These are phyloP conservation scores for Circinella minor DNA, from an alignment of 371 early-diverging fungal species.

Conservation along the genomic window DNA sequence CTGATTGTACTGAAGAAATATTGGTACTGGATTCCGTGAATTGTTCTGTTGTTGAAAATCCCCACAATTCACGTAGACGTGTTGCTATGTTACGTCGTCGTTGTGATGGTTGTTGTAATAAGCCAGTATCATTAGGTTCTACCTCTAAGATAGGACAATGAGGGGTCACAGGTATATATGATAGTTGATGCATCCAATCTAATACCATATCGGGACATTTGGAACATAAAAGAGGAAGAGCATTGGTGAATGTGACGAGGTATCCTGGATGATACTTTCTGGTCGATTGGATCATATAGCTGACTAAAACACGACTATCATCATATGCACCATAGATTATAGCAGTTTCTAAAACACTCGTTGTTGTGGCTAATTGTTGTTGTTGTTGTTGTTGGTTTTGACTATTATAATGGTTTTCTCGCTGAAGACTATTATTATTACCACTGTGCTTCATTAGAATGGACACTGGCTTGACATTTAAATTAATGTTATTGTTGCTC, in stretches of 20 bases:
- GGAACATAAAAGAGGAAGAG: constrained; percentile 1
- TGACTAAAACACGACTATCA: neutral
- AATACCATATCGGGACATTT: constrained; percentile 13
- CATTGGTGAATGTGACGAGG: constrained; percentile 4
- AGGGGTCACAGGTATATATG: constrained; percentile 7
- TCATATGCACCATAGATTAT: neutral
- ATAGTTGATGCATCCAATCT: constrained; percentile 16
- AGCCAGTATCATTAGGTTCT: neutral
- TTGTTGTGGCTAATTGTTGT: no score
- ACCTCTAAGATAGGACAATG: constrained; percentile 8
- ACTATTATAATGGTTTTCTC: no score
- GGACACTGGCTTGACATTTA: neutral
- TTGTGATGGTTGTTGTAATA: neutral
- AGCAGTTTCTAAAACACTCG: constrained; percentile 9
- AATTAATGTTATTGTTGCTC: neutral
- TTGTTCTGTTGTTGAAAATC: constrained; percentile 8
- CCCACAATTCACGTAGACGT: constrained; percentile 1
- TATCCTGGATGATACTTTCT: constrained; percentile 8
- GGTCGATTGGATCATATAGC: constrained; percentile 5
- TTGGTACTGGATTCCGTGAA: neutral
- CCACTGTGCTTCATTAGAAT: no score
- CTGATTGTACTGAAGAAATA: neutral
- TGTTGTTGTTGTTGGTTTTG: no score
- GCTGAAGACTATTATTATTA: no score
- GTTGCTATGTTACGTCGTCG: neutral